These are phyloP conservation scores for Schizothecium vesticola DNA, from an alignment of 495 filamentous ascomycete genomes.

Conservation along the genomic window DNA sequence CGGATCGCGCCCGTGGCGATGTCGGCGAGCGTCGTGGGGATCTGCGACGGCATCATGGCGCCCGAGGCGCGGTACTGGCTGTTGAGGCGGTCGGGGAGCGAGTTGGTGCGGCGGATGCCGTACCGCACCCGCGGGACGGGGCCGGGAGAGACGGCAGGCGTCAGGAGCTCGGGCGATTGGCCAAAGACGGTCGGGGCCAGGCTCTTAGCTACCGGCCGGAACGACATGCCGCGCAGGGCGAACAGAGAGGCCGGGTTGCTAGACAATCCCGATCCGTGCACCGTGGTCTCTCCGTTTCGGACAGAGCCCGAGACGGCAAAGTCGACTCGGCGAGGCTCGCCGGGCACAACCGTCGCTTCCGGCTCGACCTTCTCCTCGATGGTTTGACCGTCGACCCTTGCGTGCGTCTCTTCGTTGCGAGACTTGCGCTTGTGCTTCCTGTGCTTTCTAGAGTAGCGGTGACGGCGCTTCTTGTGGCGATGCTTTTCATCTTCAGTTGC, in stretches of 20 bases:
- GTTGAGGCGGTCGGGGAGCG: slow-evolving; percentile 66
- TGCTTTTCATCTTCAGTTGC: slow-evolving; percentile 36
- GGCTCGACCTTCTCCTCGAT: slow-evolving; percentile 29
- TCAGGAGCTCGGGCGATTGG: slow-evolving; percentile 23
- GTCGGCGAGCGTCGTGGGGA: slow-evolving; percentile 25
- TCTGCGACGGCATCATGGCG: slow-evolving; percentile 40
- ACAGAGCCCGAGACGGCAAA: slow-evolving; percentile 33
- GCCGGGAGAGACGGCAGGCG: slow-evolving; percentile 26
- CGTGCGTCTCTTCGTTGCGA: slow-evolving; percentile 19
- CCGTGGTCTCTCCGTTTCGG: slow-evolving; percentile 23
- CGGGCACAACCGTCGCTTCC: slow-evolving; percentile 11
- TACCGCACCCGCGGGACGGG: slow-evolving; percentile 50
- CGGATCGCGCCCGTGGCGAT: slow-evolving; percentile 27
- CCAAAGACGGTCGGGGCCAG: slow-evolving; percentile 43
- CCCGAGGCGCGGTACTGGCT: slow-evolving; percentile 41
- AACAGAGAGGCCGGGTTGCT: slow-evolving; percentile 33
- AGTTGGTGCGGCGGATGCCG: slow-evolving; percentile 70
- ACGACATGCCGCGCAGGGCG: slow-evolving; percentile 36
- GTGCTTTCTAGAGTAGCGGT: slow-evolving; percentile 31
- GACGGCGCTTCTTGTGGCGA: slow-evolving; percentile 24
- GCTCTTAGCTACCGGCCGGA: slow-evolving; percentile 40
- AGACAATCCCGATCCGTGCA: slow-evolving; percentile 22
- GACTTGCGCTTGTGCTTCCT: slow-evolving; percentile 29
- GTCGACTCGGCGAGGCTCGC: slow-evolving; percentile 42
- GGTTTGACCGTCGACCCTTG: slow-evolving; percentile 21